Evolutionary conservation across 257 asterid genomes (phyloP).

Genomic region (Euphrasia confusa): DNA sequence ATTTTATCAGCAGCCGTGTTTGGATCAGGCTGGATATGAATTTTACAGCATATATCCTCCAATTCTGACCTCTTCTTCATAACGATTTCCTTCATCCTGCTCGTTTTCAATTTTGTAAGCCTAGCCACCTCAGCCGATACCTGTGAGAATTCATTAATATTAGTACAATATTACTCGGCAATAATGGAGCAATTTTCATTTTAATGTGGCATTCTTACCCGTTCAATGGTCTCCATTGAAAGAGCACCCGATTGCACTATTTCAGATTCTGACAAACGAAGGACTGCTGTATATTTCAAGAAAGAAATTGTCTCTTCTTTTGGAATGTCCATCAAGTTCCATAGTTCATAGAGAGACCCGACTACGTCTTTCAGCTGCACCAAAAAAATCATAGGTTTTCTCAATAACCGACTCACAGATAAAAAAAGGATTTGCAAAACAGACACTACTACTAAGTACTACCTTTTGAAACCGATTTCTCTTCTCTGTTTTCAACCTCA

Average conservation of each 20-base stretch:
- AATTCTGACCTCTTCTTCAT: slow-evolving; percentile 78
- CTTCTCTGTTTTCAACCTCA: slow-evolving; percentile 63
- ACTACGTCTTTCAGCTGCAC: slow-evolving; percentile 81
- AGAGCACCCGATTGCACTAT: slow-evolving; percentile 63
- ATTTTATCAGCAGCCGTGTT: slow-evolving; percentile 87
- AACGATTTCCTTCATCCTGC: slow-evolving; percentile 91
- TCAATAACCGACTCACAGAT: slow-evolving; percentile 23
- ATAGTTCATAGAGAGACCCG: slow-evolving; percentile 65
- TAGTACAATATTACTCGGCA: slow-evolving; percentile 4
- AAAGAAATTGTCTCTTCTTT: slow-evolving; percentile 58
- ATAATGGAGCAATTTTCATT: neutral
- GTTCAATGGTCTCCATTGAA: slow-evolving; percentile 60
- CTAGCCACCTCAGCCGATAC: slow-evolving; percentile 76
- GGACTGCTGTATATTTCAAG: slow-evolving; percentile 48
- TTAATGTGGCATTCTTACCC: slow-evolving; percentile 37
- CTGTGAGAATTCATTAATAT: slow-evolving; percentile 31
- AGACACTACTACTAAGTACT: slow-evolving; percentile 11
- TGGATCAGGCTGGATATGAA: slow-evolving; percentile 78
- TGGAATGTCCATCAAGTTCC: slow-evolving; percentile 81
- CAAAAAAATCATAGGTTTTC: slow-evolving; percentile 14
- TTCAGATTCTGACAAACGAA: slow-evolving; percentile 56
- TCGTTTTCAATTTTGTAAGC: slow-evolving; percentile 73
- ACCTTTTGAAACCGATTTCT: slow-evolving; percentile 83
- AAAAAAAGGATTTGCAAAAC: slow-evolving; percentile 13
- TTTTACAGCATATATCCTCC: slow-evolving; percentile 69